Conservation (phyloP, 1,139 yeast species). For the Debaryomyces fabryi region DNA sequence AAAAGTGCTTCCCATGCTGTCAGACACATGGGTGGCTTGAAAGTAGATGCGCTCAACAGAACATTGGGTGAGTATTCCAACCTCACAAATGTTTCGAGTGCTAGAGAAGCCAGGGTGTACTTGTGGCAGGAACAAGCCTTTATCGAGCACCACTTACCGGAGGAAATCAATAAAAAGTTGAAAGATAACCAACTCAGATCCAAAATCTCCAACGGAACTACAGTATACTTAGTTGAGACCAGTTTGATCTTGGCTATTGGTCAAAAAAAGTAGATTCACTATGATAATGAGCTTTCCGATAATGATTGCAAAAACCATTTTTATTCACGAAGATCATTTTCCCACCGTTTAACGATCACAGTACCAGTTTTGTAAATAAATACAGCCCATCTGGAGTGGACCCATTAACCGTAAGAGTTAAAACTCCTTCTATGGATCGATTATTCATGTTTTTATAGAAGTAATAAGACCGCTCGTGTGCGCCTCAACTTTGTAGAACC, state of each 20-base stretch:
- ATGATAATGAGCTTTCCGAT: background rate
- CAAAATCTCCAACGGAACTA: slow-evolving; percentile 15
- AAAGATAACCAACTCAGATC: slow-evolving; percentile 20
- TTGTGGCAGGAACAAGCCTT: slow-evolving; percentile 30
- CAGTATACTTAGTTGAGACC: slow-evolving; percentile 20
- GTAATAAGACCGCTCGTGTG: background rate
- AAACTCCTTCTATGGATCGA: no score
- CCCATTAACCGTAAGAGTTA: background rate
- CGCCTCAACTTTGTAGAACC: slow-evolving; percentile 1
- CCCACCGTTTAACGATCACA: background rate
- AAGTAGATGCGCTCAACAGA: slow-evolving; percentile 23
- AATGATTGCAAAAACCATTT: background rate
- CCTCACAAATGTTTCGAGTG: slow-evolving; percentile 26
- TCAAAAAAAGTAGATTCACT: slow-evolving; percentile 13
- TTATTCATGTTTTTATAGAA: background rate
- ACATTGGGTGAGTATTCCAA: slow-evolving; percentile 27
- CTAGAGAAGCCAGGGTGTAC: slow-evolving; percentile 22
- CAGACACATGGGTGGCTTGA: slow-evolving; percentile 41
- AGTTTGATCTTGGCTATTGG: slow-evolving; percentile 34
- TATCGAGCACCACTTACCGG: slow-evolving; percentile 27
- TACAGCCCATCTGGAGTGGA: background rate
- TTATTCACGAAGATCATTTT: background rate
- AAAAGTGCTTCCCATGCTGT: slow-evolving; percentile 22
- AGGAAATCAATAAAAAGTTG: slow-evolving; percentile 18
- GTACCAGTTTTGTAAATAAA: background rate